Evolutionary conservation across 306 rosid genomes (phyloP).

Genomic region (Comarum palustre): DNA sequence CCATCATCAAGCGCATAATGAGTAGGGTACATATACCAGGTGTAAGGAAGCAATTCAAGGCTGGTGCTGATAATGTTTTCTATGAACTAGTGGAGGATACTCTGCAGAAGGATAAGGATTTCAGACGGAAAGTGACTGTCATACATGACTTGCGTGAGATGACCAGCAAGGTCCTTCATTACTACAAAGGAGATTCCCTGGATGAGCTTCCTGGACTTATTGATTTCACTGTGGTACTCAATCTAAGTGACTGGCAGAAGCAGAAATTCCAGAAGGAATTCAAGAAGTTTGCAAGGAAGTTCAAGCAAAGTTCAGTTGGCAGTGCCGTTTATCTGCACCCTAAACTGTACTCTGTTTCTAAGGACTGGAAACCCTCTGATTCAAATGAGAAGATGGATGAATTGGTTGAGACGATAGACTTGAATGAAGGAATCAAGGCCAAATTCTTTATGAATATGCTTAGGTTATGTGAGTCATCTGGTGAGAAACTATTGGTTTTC

Average conservation of each 20-base stretch:
- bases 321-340: conserved; percentile 87
- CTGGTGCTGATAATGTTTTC: conserved; percentile 41
- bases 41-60: conserved; percentile 41
- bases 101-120: conserved; percentile 76
- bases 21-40: conserved; percentile 62
- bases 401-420: conserved; percentile 42
- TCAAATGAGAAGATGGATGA: conserved; percentile 51
- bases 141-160: conserved; percentile 91
- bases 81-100: conserved; percentile 72
- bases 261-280: conserved; percentile 44
- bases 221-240: conserved; percentile 73
- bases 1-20: conserved; percentile 67
- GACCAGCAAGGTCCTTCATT: conserved; percentile 81
- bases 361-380: conserved; percentile 33
- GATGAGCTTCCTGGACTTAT: conserved; percentile 95
- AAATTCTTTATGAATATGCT: conserved; percentile 68
- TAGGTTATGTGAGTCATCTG: conserved; percentile 56
- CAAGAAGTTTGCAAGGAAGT: conserved; percentile 49
- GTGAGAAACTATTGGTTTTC: conserved; percentile 84
- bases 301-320: conserved; percentile 67
- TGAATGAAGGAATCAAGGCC: conserved; percentile 75
- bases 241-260: conserved; percentile 59
- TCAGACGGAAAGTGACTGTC: conserved; percentile 67
- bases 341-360: conserved; percentile 47
- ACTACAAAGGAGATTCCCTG: conserved; percentile 89